phyloP scores from a whole-genome alignment of 192 early-diverging fungal genomes.

The Spizellomyces punctatus region DNA sequence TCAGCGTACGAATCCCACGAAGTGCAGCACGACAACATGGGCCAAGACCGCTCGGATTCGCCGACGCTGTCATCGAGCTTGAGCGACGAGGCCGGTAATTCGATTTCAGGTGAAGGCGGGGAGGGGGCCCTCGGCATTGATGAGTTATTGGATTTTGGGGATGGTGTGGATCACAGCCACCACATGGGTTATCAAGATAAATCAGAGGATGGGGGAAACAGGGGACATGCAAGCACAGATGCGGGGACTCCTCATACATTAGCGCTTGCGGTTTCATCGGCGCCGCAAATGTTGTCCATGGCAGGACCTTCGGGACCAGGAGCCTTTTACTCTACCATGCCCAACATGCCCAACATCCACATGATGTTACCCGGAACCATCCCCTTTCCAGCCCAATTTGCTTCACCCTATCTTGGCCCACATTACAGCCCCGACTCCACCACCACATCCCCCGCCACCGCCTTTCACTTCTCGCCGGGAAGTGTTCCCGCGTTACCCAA shows the following conservation, averaged over 20 bases:
- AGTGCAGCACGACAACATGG: not conserved
- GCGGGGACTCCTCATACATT: not conserved
- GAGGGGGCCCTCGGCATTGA: not conserved
- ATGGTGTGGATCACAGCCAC: not conserved
- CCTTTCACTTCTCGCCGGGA: not conserved
- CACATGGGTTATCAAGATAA: too few relatives aligned
- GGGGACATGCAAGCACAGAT: too few relatives aligned
- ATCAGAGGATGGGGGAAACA: too few relatives aligned
- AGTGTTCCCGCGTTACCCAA: not conserved
- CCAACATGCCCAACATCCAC: too few relatives aligned
- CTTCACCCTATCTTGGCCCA: not conserved
- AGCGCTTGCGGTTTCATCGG: not conserved
- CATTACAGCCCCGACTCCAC: not conserved
- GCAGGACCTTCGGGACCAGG: not conserved
- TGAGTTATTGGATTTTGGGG: conserved; percentile 1
- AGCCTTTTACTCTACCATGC: too few relatives aligned
- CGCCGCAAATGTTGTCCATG: not conserved
- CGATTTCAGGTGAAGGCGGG: not conserved
- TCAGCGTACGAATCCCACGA: not conserved
- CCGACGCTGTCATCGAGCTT: not conserved
- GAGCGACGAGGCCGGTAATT: not conserved
- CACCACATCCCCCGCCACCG: not conserved
- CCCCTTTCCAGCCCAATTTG: not conserved
- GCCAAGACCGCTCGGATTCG: not conserved
- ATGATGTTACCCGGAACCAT: not conserved